Evolutionary conservation across 2,329 filamentous ascomycete species (phyloP).

Genomic region (Xylaria sp.): DNA sequence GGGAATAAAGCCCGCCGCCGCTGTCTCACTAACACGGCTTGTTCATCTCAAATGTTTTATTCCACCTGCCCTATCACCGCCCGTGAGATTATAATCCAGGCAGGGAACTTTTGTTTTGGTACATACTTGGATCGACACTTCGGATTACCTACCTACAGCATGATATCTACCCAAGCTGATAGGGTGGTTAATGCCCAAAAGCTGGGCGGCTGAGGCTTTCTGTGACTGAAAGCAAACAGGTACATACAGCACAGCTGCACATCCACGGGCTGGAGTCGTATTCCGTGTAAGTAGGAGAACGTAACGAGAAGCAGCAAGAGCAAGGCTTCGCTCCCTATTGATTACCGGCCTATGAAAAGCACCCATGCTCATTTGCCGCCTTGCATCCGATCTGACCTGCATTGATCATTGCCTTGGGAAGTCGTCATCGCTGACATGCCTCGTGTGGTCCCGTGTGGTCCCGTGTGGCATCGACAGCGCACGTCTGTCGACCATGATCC

Average conservation of each 20-base stretch:
- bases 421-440: constrained; percentile 9
- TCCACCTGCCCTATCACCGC: background rate
- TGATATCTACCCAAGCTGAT: no score
- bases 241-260: background rate
- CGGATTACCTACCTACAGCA: no score
- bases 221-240: background rate
- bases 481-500: constrained; percentile 1
- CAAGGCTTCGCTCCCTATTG: constrained; percentile 3
- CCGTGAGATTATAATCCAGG: background rate
- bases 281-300: background rate
- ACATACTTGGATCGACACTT: background rate
- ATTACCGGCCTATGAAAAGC: constrained; percentile 7
- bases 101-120: background rate
- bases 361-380: constrained; percentile 11
- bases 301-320: background rate
- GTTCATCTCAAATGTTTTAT: background rate
- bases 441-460: background rate
- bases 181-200: background rate
- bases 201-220: background rate
- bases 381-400: constrained; percentile 8
- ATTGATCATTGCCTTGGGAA: constrained; percentile 9
- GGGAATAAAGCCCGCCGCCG: background rate
- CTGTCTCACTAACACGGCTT: background rate
- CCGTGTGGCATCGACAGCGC: constrained; percentile 1
- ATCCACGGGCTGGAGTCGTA: background rate